Evolutionary conservation across 345 rosid genomes (phyloP).

Genomic region (Eucalyptus microcorys): DNA sequence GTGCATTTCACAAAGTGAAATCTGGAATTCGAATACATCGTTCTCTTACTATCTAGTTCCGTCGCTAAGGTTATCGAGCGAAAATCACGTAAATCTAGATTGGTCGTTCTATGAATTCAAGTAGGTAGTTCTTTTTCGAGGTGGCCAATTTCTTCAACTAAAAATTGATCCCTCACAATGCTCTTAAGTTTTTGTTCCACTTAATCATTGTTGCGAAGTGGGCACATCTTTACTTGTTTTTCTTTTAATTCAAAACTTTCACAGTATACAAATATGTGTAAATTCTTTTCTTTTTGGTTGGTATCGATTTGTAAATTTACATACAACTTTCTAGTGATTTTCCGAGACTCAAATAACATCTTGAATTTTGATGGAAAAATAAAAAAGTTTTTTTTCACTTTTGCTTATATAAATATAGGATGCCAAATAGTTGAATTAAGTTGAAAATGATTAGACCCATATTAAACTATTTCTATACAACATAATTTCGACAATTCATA

Average conservation of each 20-base stretch:
- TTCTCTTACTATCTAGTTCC: neutral
- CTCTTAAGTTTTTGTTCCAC: neutral
- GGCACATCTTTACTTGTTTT: neutral
- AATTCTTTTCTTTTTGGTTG: too few species aligned
- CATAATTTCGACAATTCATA: too few species aligned
- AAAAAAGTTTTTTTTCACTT: neutral
- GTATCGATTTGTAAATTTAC: neutral
- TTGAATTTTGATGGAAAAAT: neutral
- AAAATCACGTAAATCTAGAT: neutral
- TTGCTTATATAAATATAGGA: neutral
- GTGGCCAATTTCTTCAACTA: neutral
- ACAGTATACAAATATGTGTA: neutral
- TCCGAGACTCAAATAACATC: neutral
- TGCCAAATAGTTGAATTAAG: rapidly evolving
- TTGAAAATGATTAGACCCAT: too few species aligned
- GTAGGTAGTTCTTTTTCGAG: neutral
- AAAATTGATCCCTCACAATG: neutral
- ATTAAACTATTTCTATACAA: too few species aligned
- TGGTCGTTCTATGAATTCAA: neutral
- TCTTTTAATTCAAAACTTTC: neutral
- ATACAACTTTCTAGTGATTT: neutral
- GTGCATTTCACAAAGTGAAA: rapidly evolving
- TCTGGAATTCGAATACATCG: rapidly evolving
- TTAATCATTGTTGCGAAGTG: neutral
- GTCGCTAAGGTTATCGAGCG: too few species aligned